Evolutionary conservation across 345 rosid species (phyloP).

Genomic region (Bretschneidera sinensis): DNA sequence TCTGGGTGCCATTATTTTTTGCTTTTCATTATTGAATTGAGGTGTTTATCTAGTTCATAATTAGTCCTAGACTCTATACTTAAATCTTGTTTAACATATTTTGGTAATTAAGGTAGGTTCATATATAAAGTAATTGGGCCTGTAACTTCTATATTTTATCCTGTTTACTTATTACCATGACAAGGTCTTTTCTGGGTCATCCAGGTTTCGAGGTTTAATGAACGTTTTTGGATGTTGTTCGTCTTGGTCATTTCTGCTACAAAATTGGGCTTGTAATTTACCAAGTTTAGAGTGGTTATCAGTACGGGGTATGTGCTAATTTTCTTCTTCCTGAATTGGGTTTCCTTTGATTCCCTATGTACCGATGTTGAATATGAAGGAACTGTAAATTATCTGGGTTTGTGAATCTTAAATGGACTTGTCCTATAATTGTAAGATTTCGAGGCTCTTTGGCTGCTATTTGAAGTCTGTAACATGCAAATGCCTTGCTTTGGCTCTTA

Average conservation of each 20-base stretch:
- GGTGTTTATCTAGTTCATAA: neutral
- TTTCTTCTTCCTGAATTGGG: constrained; percentile 1
- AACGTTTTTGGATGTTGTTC: neutral
- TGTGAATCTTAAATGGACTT: constrained; percentile 31
- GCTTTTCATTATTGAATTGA: too few species aligned
- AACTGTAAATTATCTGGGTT: constrained; percentile 5
- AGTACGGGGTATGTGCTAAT: neutral
- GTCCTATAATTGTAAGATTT: constrained; percentile 24
- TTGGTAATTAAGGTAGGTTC: too few species aligned
- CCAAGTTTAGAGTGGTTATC: neutral
- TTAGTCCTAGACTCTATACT: neutral
- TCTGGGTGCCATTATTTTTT: neutral
- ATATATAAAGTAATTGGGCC: neutral
- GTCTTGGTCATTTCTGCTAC: neutral
- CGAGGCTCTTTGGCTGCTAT: constrained; percentile 20
- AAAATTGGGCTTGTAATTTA: neutral
- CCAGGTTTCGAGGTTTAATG: neutral
- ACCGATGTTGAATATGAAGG: constrained; percentile 10
- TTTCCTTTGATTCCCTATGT: neutral
- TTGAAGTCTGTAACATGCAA: constrained; percentile 47
- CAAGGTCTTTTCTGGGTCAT: neutral
- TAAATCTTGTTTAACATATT: too few species aligned
- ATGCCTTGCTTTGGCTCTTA: constrained; percentile 46
- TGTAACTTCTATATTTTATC: neutral
- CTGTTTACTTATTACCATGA: constrained; percentile 9